Evolutionary conservation across 495 filamentous ascomycete species (phyloP).

Genomic region (Aspergillus wentii): DNA sequence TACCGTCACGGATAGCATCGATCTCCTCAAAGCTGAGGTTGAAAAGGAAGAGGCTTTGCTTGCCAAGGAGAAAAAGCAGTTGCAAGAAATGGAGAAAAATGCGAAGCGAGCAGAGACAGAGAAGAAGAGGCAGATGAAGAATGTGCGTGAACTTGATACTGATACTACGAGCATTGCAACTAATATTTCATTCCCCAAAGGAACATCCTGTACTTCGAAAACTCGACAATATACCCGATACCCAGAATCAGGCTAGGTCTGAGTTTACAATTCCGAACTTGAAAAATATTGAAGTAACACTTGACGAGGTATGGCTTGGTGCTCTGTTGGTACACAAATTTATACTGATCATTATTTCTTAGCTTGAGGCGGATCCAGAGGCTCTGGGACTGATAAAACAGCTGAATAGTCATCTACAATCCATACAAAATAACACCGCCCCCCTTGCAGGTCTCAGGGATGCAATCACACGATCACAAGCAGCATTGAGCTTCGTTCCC

Average conservation of each 20-base stretch:
- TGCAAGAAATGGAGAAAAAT: slow-evolving; percentile 51
- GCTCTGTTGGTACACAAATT: no score
- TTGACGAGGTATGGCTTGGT: slow-evolving; percentile 36
- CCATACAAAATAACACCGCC: slow-evolving; percentile 50
- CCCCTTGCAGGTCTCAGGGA: slow-evolving; percentile 47
- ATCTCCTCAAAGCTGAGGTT: slow-evolving; percentile 50
- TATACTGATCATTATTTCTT: slow-evolving; percentile 2
- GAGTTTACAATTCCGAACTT: slow-evolving; percentile 22
- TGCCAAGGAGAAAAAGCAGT: slow-evolving; percentile 40
- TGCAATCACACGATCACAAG: slow-evolving; percentile 45
- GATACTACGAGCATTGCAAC: neutral
- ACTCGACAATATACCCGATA: slow-evolving; percentile 19
- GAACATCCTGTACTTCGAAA: slow-evolving; percentile 40
- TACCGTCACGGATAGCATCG: slow-evolving; percentile 47
- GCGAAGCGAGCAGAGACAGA: slow-evolving; percentile 42
- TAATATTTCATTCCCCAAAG: slow-evolving; percentile 15
- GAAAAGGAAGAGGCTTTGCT: slow-evolving; percentile 49
- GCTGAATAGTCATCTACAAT: slow-evolving; percentile 51
- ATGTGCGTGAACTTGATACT: slow-evolving; percentile 23
- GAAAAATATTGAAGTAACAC: slow-evolving; percentile 15
- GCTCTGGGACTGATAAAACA: slow-evolving; percentile 33
- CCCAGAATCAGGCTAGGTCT: slow-evolving; percentile 11
- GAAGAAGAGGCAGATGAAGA: slow-evolving; percentile 41
- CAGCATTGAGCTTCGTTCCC: slow-evolving; percentile 41
- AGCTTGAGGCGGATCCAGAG: slow-evolving; percentile 41